These are phyloP conservation scores for Flaveria ramosissima DNA, from an alignment of 129 eudicot species.

Conservation along the genomic window DNA sequence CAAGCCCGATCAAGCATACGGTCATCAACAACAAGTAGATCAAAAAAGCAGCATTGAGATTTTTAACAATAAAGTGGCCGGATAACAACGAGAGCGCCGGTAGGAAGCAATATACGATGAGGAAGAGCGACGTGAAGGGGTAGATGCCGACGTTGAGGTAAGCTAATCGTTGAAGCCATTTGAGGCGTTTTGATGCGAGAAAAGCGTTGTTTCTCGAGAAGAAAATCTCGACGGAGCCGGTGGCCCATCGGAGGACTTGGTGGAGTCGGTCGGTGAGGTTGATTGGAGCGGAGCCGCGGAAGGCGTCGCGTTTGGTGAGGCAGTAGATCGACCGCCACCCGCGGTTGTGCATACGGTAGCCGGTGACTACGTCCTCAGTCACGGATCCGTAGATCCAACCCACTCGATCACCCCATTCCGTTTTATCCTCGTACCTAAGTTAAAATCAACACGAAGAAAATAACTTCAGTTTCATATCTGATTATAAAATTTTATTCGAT, in stretches of 20 bases:
- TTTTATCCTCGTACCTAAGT: slow-evolving; percentile 42
- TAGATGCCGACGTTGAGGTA: slow-evolving; percentile 42
- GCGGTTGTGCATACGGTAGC: slow-evolving; percentile 49
- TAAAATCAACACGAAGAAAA: background rate
- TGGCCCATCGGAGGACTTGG: slow-evolving; percentile 48
- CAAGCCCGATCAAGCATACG: slow-evolving; percentile 35
- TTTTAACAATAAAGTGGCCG: slow-evolving; percentile 41
- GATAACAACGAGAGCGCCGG: slow-evolving; percentile 42
- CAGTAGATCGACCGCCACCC: slow-evolving; percentile 48
- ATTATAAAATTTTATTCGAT: too few species aligned
- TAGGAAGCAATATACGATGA: slow-evolving; percentile 40
- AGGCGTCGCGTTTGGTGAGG: slow-evolving; percentile 43
- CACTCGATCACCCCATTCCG: slow-evolving; percentile 46
- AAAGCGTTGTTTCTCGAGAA: slow-evolving; percentile 42
- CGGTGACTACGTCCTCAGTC: slow-evolving; percentile 46
- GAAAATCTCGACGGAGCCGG: slow-evolving; percentile 47
- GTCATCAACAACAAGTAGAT: slow-evolving; percentile 35
- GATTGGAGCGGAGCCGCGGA: slow-evolving; percentile 46
- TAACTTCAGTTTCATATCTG: too few species aligned
- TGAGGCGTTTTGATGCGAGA: slow-evolving; percentile 33
- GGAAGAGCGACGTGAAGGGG: slow-evolving; percentile 43
- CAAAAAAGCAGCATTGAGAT: slow-evolving; percentile 29
- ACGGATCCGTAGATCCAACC: slow-evolving; percentile 48
- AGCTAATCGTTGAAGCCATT: slow-evolving; percentile 37
- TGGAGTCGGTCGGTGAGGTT: slow-evolving; percentile 46